Evolutionary conservation across 192 early-diverging fungal species (phyloP), one percentile per base, ranked within the genome.

Genomic region (Dimargaris cristalligena): DNA sequence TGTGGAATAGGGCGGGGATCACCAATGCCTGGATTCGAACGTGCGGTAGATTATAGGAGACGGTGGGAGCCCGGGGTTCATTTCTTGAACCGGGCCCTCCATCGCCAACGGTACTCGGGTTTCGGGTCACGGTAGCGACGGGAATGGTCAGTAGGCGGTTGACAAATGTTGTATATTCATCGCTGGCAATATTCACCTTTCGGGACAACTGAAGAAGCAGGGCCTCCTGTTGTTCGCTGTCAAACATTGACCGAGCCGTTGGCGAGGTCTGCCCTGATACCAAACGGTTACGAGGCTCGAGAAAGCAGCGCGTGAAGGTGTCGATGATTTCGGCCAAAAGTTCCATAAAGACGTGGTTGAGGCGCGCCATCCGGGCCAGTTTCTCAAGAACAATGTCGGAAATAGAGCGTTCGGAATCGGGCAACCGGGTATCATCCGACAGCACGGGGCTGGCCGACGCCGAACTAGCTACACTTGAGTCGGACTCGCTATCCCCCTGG

Each of bases 311-410:
- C 31, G 26, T 20, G 32, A 56, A 56, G 0, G 31, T n/a, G 34
- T 29, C 54, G 30, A 56, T 56, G 31, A 56, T 23, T 56, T 56
- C 16, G 34, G 54, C 54, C 29, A 56, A 14, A 16, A 33, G 9
- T 8, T 10, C 3, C 30, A 56, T 20, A 23, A 34, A 56, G 8
- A 31, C 34, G 54, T 14, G 54, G 54, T n/a, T 56, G 34, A 56
- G 34, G 26, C 34, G 16, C 31, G 30, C 18, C 13, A 23, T 16
- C 32, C 30, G 34, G 4, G 32, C 26, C 32, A 56, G 34, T 33
- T 56, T 56, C 3, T 31, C 34, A 11, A 56, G 54, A 18, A 56
- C 9, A 13, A 56, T 9, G 34, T 31, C 34, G 3, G 54, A 28
- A 3, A 56, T 18, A 3, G 50, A 52, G 30, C 26, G 23, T 16